Evolutionary conservation across 164 flowering plant genomes (phyloP), one percentile per base, ranked within the genome.

Genomic region (Nymphaea thermarum): DNA sequence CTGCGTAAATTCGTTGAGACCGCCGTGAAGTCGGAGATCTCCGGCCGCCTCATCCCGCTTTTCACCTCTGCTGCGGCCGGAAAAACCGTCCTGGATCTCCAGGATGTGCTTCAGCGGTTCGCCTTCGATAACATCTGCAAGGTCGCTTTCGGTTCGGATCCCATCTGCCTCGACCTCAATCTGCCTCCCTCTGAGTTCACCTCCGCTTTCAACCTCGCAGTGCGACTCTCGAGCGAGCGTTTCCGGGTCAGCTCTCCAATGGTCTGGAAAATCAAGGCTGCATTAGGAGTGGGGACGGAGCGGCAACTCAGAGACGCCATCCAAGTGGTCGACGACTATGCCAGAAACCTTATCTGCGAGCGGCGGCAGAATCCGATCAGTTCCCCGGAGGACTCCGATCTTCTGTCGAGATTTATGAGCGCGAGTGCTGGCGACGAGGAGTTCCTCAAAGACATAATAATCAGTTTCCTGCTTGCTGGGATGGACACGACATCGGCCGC

Each of bases 401-500:
- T 65, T 8, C 36, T 65, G 10, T 65, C 67, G 18, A 47, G 67
- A 6, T 65, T 65, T 25, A 65, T 65, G 25, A 10, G 11, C 11
- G 25, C 67, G 84, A 83, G 70, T 72, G 68, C 66, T 64, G 67
- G 83, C 36, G 61, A 77, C 4, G 75, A 82, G 64, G 11, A 10
- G 53, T 76, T 80, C 60, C 78, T 88, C 6, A 71, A 90, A 43
- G 86, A 85, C 43, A 77, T 86, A 36, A 71, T 85, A 15, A 78
- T 83, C 14, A 85, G 87, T 69, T 83, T 88, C 76, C 83, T 88
- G 8, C 73, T 86, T 0, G 91, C 91, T 0, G 93, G 90, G 2
- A 74, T 85, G 3, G 93, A 88, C 69, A 82, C 90, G 2, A 82
- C 87, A 2, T 80, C 90, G 2, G 73, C 91, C 0, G 78, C 79